Evolutionary conservation across 2,329 filamentous ascomycete species (phyloP), one percentile per base, ranked within the genome.

Genomic region (Chlorencoelia australis): DNA sequence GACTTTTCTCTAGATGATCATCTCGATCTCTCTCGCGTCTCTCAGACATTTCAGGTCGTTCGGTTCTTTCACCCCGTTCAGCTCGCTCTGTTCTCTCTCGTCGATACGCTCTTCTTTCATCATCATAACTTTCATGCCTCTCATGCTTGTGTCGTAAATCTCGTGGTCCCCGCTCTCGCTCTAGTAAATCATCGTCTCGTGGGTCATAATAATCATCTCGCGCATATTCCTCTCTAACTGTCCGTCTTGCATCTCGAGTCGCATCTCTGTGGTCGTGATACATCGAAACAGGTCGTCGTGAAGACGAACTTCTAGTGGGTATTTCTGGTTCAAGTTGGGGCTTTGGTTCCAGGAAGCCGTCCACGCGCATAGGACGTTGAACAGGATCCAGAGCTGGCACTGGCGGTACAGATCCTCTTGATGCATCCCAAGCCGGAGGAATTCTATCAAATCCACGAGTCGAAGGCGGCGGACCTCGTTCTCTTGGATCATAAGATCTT

Each of bases 361-460:
- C 46, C 15, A 54, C 40, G 7, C 48, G 38, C n/a, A 40, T 40
- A 30, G 48, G 49, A 29, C 52, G 44, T 16, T 46, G 40, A 27
- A 50, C 30, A 9, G 51, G 47, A 15, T 52, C 52, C 36, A 55
- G 44, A 6, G 65, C 40, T 8, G 41, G 21, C 26, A 44, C 37
- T 19, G 40, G 42, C 22, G 42, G 63, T 10, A 69, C 57, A 11
- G 70, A 63, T 52, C 67, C 60, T 33, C 67, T 65, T 60, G 56
- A 59, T 18, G 65, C 55, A 16, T 71, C 68, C 43, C 73, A 73
- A 5, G 60, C 51, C 11, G 47, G 72, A n/a, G n/a, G 72, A 44
- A 83, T 72, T 58, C 75, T 82, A 48, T 85, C 81, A 45, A 86
- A 75, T 0, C 78, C 81, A 47, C 79, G 67, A 3, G 75, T 82